Evolutionary conservation across 2,329 filamentous ascomycete genomes (phyloP).

Genomic region (Colletotrichum gloeosporioides): DNA sequence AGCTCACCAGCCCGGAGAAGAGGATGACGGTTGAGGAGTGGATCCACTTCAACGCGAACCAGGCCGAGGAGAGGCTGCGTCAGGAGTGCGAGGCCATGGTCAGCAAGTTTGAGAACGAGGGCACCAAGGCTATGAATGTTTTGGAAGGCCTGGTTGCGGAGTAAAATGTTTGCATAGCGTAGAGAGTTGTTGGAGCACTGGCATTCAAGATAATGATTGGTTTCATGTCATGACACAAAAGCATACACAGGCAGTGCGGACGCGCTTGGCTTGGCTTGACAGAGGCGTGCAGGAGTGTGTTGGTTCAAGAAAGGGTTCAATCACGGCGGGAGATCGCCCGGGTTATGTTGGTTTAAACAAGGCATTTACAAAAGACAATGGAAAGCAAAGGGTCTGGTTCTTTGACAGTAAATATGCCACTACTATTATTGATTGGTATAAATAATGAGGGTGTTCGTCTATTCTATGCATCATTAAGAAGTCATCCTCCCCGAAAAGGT

Average conservation of each 20-base stretch:
- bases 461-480: conserved; percentile 12
- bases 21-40: conserved; percentile 94
- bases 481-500: not conserved
- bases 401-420: conserved; percentile 8
- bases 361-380: not conserved
- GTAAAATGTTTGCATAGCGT: conserved; percentile 27
- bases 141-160: conserved; percentile 75
- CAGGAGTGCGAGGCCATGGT: conserved; percentile 86
- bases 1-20: conserved; percentile 78
- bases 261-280: not conserved
- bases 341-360: not conserved
- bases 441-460: conserved; percentile 16
- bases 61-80: conserved; percentile 81
- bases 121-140: conserved; percentile 75
- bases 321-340: not conserved
- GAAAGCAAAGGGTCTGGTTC: not conserved
- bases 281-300: not conserved
- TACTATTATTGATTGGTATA: conserved; percentile 1
- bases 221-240: conserved; percentile 6
- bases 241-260: not conserved
- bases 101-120: conserved; percentile 82
- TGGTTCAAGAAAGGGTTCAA: not conserved
- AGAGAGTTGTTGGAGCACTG: conserved; percentile 1
- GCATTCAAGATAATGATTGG: not conserved
- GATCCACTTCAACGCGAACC: conserved; percentile 81